Base-by-base conservation (phyloP, 768 basidiomycete genomes). In the Boletus insuetus region DNA sequence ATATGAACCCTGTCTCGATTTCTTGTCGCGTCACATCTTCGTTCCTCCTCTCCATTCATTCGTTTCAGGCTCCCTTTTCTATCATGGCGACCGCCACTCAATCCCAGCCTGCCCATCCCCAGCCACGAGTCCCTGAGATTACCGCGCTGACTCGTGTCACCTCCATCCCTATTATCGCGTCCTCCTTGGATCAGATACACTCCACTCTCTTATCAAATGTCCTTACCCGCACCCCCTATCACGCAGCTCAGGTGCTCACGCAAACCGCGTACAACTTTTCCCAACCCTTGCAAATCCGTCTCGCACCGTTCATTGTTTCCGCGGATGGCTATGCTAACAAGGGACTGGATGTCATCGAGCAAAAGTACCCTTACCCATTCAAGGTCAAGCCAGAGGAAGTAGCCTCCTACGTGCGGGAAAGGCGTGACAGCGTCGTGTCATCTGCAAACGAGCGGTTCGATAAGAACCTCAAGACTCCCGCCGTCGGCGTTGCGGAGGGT, bases 321-420 rank as follows among this genome's bases (percentile, higher is more conserved):
- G 87, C 81, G 3, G 83, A 92, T 59, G 80, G 72, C n/a, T 73
- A 73, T 49, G 90, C 86, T 29, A 88, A 89, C 79, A 85, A 82
- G 75, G 86, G 83, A 29, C 78, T 90, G 38, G 89, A 92, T 66
- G 83, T 69, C 19, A 86, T 91, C 51, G 79, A 91, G 75, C 76
- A 79, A 51, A 81, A 82, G 49, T 90, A 84, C 67, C 91, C 90
- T 13, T 86, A 85, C 66, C 82, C 89, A 6, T 93, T 91, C 79
- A 77, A 82, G 56, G 82, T 82, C 17, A 82, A 83, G 63, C 85
- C 89, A 4, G 86, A 87, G 62, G 89, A 91, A 3, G 81, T 93
- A 20, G 76, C 76, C 31, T 77, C 74, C 12, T 82, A 81, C 56
- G 77, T 90, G 38, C 82, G 80, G 61, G 77, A 82, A 55, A 75